A percentile compares a stretch with the other conserved stretches of the same genome.
These are phyloP conservation scores for Talaromyces sp. DNA, from an alignment of 2,329 filamentous ascomycete genomes.

Conservation along the genomic window DNA sequence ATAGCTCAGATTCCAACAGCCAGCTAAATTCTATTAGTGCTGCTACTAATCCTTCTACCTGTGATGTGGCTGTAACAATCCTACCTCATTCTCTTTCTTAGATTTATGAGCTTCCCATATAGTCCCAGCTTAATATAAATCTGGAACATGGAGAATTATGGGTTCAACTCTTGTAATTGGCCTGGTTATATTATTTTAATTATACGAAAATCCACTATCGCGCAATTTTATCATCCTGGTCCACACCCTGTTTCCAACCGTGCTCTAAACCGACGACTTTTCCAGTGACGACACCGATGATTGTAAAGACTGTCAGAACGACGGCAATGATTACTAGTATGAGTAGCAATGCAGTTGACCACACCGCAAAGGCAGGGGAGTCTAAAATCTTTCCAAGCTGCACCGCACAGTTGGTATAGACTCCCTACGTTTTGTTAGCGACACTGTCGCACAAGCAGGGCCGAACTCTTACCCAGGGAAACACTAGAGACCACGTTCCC, in stretches of 20 bases:
- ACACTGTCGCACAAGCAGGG: neutral
- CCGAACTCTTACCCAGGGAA: slow-evolving; percentile 33
- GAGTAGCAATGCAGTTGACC: slow-evolving; percentile 34
- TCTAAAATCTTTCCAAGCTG: slow-evolving; percentile 36
- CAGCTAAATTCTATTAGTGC: too few species aligned
- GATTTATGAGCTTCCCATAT: too few species aligned
- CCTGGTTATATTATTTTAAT: too few species aligned
- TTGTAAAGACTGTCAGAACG: slow-evolving; percentile 27
- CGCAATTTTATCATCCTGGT: neutral
- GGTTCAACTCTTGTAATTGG: too few species aligned
- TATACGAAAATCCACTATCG: too few species aligned
- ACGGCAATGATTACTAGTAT: slow-evolving; percentile 34
- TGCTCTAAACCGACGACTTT: slow-evolving; percentile 21
- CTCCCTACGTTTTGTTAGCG: slow-evolving; percentile 25
- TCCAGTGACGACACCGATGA: slow-evolving; percentile 28
- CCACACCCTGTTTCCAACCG: neutral
- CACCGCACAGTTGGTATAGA: slow-evolving; percentile 37
- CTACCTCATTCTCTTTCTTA: too few species aligned
- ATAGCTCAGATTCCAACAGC: too few species aligned
- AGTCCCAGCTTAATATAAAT: too few species aligned
- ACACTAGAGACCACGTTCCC: slow-evolving; percentile 34
- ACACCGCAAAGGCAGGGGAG: slow-evolving; percentile 35
- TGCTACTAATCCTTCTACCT: too few species aligned
- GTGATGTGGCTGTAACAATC: too few species aligned
- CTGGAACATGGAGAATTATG: too few species aligned